Evolutionary conservation across 352 stramenopile genomes (phyloP), one percentile per base, ranked within the genome.

Genomic region (Phytophthora brassicae): DNA sequence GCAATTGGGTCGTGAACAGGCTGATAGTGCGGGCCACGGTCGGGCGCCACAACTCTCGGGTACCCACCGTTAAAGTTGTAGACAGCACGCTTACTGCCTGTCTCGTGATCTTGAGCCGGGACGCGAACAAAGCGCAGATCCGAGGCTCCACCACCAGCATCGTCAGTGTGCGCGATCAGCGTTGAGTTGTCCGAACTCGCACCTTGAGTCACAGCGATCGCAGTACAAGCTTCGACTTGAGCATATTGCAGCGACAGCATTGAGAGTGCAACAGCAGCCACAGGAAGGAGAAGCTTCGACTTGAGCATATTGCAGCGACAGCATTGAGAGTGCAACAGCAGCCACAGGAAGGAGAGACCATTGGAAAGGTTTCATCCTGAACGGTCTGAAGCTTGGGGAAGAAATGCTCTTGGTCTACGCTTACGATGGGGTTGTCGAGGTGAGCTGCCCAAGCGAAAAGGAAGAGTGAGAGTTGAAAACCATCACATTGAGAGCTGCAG

Each of bases 111-210:
- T 24, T 79, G 68, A 1, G 92, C 92, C 9, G 94, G 94, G 26
- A 99, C 89, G 29, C 88, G 89, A 45, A 97, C 88, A 22, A 98
- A 75, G 11, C 94, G 86, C 20, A 96, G 77, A 62, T 98, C 94
- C 16, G 90, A 91, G 4, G 91, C 86, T 38, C 81, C 73, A 22
- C 61, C 69, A 16, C 86, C 86, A 1, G 86, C 84, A 38, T 95
- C 86, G 41, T 95, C 84, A 24, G 86, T 98, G 68, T 98, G 90
- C 1, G 90, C 92, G 19, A 95, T 79, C 47, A 98, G 66, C 29
- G 91, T 93, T 23, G 88, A 92, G 42, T 91, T 90, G 45, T 96
- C 86, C 0, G 49, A 49, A 41, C 81, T 91, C 1, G 92, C 92
- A 35, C 84, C 74, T 55, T 65, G 76, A 14, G 88, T 90, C 13